These are phyloP conservation scores for Rutstroemia sp. DNA, from an alignment of 2,329 filamentous ascomycete species.

Conservation along the genomic window DNA sequence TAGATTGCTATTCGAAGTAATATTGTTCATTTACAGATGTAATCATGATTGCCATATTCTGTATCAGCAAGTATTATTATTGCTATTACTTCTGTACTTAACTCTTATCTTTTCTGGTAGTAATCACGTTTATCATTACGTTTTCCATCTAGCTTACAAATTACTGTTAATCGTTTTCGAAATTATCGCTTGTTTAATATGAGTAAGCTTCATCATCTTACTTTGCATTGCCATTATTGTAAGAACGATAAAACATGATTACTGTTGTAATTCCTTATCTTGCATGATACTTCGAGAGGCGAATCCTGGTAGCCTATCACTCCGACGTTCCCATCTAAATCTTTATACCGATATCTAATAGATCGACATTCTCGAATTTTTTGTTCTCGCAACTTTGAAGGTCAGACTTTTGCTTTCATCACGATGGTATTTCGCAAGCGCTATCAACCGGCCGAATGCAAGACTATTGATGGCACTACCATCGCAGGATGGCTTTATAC, in stretches of 20 bases:
- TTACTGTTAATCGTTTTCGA: no score
- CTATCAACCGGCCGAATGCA: background rate
- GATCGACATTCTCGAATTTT: background rate
- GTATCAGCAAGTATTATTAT: background rate
- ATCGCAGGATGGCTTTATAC: background rate
- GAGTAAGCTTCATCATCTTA: background rate
- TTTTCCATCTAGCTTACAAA: background rate
- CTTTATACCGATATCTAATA: background rate
- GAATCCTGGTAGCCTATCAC: background rate
- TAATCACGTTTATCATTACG: background rate
- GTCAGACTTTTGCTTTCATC: background rate
- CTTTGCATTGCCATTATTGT: background rate
- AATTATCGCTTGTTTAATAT: no score
- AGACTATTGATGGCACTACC: background rate
- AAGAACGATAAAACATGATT: background rate
- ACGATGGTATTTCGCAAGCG: background rate
- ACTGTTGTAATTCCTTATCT: background rate
- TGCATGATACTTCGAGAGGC: background rate
- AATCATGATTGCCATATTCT: background rate
- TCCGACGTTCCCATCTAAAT: background rate
- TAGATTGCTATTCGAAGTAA: background rate
- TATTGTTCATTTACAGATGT: background rate
- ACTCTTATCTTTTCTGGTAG: background rate
- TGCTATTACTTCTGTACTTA: background rate
- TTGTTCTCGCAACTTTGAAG: background rate